Conservation (phyloP, 805 yeast genomes). For the Candida montana region DNA sequence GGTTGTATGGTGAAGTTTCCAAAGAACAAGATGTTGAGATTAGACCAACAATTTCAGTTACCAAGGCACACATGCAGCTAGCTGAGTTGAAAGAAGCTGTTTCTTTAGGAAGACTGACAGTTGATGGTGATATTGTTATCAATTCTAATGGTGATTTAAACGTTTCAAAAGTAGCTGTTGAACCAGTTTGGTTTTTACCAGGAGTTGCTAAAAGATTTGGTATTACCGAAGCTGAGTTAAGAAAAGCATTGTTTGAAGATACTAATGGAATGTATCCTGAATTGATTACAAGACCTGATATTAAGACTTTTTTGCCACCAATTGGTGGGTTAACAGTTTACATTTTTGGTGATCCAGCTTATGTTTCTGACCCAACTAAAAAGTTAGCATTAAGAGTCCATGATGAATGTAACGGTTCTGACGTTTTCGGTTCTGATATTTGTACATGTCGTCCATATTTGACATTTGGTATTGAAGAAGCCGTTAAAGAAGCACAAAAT, state of each 20-base stretch:
- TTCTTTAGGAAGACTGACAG: constrained; percentile 42
- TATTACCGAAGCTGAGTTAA: constrained; percentile 48
- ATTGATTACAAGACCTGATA: constrained; percentile 60
- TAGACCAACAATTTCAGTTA: constrained; percentile 61
- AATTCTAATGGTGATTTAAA: constrained; percentile 57
- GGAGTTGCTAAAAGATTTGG: constrained; percentile 62
- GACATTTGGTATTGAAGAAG: constrained; percentile 61
- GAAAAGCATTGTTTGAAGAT: constrained; percentile 59
- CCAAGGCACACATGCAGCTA: constrained; percentile 60
- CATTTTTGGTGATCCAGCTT: constrained; percentile 56
- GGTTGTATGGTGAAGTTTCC: constrained; percentile 43
- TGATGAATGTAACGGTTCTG: constrained; percentile 68
- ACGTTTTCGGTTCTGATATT: constrained; percentile 62
- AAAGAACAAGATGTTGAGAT: constrained; percentile 46
- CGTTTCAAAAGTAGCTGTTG: constrained; percentile 61
- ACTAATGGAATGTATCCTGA: constrained; percentile 72
- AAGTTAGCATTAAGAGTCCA: constrained; percentile 56
- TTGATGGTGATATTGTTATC: constrained; percentile 57
- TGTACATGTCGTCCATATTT: constrained; percentile 68
- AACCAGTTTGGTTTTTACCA: constrained; percentile 68
- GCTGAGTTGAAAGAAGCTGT: constrained; percentile 55
- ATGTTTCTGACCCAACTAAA: constrained; percentile 45
- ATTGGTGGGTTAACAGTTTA: constrained; percentile 65
- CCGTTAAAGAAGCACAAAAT: constrained; percentile 61
- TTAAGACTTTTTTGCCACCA: constrained; percentile 62